Base-by-base conservation (phyloP, 306 rosid genomes). In the Vigna reflexopilosa region DNA sequence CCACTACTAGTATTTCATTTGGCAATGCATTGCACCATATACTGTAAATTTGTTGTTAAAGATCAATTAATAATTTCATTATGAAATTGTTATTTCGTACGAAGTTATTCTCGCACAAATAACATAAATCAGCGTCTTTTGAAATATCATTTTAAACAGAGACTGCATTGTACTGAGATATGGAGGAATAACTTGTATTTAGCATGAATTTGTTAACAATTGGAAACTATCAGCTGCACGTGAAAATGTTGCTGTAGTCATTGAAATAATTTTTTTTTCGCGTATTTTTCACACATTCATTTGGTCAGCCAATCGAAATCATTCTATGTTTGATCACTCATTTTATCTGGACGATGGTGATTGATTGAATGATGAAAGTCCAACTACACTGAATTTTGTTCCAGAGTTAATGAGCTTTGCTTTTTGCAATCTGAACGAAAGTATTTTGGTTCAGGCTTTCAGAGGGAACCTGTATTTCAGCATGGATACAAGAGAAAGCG, bases 401-500 rank as follows among this genome's bases (percentile, higher is more conserved):
- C 61, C 16, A 19, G 20, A 32, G 36, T 34, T 74, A 61, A 72
- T 62, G 28, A 15, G 12, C 50, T 72, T 13, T 20, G 34, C 34
- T 51, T 70, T 55, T 66, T 19, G 49, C 20, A 87, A 78, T 77
- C 57, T 26, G 36, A 44, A 77, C 5, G n/a, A 48, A 80, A 75
- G 56, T 75, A 67, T 59, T 24, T 51, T 67, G 85, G 48, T 47
- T 85, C 87, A 82, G 85, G 83, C 16, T 28, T 28, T 75, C 61
- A 57, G n/a, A 58, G 77, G 62, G 84, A 80, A 76, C 9, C 75
- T 24, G 4, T 51, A 54, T 70, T 83, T 40, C 80, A 73, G 64
- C 84, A 88, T 73, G 85, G 73, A 20, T 19, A 15, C 79, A 90
- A 86, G 87, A 84, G 77, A 77, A 84, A 67, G 86, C 40, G 84